Evolutionary conservation across 345 rosid species (phyloP).

Genomic region (Ailanthus altissimus): DNA sequence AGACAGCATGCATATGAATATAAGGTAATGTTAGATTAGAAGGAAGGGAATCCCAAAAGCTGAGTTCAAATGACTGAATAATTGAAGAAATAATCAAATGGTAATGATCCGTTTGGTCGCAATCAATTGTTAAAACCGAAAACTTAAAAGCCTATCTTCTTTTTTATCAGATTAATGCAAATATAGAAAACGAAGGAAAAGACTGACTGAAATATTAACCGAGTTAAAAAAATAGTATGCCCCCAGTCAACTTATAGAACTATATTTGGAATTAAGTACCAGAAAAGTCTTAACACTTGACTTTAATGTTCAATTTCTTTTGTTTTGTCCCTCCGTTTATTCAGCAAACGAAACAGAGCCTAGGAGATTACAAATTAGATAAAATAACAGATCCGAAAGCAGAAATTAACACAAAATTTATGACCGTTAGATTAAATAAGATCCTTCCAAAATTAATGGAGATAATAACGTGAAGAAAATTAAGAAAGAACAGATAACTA

Average conservation of each 20-base stretch:
- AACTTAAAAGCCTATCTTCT: neutral
- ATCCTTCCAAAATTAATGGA: constrained; percentile 1
- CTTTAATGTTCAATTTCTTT: neutral
- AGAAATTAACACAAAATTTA: neutral
- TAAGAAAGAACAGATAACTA: constrained; percentile 2
- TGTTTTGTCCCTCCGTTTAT: neutral
- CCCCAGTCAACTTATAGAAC: no score
- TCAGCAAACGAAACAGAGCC: neutral
- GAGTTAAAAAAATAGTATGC: no score
- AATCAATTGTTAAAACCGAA: neutral
- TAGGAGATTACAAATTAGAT: neutral
- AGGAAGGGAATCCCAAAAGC: no score
- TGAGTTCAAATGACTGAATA: no score
- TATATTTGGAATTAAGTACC: no score
- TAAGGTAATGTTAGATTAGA: neutral
- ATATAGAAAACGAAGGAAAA: neutral
- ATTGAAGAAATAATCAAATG: no score
- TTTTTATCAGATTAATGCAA: no score
- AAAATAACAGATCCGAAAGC: neutral
- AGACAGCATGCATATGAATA: neutral
- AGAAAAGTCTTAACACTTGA: neutral
- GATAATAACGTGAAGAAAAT: neutral
- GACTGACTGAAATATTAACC: no score
- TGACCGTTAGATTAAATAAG: neutral
- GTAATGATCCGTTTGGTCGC: neutral